Evolutionary conservation across 78 protist species (phyloP).

Genomic region (Dictyostelium intermedium): DNA sequence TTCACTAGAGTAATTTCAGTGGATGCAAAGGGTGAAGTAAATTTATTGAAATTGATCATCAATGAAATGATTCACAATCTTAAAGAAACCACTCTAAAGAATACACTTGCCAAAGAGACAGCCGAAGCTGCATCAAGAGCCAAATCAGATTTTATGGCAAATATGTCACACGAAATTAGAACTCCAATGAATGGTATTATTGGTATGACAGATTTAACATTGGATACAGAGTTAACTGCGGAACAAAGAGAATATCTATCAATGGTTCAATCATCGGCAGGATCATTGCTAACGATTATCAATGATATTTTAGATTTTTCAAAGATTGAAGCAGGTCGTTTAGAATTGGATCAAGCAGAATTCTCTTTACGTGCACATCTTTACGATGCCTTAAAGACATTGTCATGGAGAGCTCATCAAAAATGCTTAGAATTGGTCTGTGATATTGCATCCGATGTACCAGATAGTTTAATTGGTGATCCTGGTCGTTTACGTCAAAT

Average conservation of each 20-base stretch:
- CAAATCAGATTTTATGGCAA: slow-evolving; percentile 83
- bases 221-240: slow-evolving; percentile 67
- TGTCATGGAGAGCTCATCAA: slow-evolving; percentile 79
- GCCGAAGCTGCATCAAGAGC: slow-evolving; percentile 80
- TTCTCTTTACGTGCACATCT: slow-evolving; percentile 40
- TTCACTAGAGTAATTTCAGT: slow-evolving; percentile 80
- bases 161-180: slow-evolving; percentile 88
- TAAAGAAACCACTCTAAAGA: slow-evolving; percentile 55
- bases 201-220: slow-evolving; percentile 85
- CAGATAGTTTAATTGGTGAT: slow-evolving; percentile 75
- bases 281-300: slow-evolving; percentile 68
- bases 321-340: slow-evolving; percentile 81
- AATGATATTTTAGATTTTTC: slow-evolving; percentile 72
- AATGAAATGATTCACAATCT: slow-evolving; percentile 81
- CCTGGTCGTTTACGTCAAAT: slow-evolving; percentile 79
- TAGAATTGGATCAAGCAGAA: slow-evolving; percentile 64
- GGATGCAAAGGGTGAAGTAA: slow-evolving; percentile 82
- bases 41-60: slow-evolving; percentile 60
- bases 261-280: slow-evolving; percentile 81
- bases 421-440: slow-evolving; percentile 63
- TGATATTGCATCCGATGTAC: slow-evolving; percentile 56
- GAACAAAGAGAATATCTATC: slow-evolving; percentile 77
- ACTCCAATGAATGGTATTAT: slow-evolving; percentile 90
- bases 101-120: slow-evolving; percentile 77
- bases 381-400: slow-evolving; percentile 51